Evolutionary conservation across 805 yeast genomes (phyloP).

Genomic region (Maudiozyma saulgeensis): DNA sequence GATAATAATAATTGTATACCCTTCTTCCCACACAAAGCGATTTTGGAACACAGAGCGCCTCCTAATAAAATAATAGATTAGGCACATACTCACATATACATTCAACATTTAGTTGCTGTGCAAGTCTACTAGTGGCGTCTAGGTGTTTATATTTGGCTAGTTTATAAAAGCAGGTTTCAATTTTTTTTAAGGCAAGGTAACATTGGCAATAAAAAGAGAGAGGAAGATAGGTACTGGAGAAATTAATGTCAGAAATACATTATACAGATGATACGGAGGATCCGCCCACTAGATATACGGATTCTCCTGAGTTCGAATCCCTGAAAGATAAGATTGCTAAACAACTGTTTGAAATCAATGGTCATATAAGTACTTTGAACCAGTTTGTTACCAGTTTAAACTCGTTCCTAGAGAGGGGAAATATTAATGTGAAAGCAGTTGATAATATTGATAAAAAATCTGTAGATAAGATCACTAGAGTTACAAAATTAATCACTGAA

Average conservation of each 20-base stretch:
- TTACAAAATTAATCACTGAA: slow-evolving; percentile 38
- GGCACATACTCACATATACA: no score
- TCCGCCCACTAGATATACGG: slow-evolving; percentile 21
- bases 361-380: slow-evolving; percentile 40
- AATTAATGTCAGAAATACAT: not conserved
- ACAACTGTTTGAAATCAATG: slow-evolving; percentile 43
- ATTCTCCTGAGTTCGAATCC: slow-evolving; percentile 46
- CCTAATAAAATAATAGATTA: no score
- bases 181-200: no score
- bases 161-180: no score
- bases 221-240: no score
- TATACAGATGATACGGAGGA: not conserved
- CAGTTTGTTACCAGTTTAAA: slow-evolving; percentile 35
- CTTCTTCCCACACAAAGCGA: no score
- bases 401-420: slow-evolving; percentile 11
- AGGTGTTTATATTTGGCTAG: no score
- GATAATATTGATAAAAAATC: slow-evolving; percentile 35
- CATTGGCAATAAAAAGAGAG: no score
- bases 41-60: no score
- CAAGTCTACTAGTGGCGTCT: no score
- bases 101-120: no score
- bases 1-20: no score
- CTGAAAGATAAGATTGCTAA: slow-evolving; percentile 37
- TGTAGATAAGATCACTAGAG: slow-evolving; percentile 39
- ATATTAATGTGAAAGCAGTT: slow-evolving; percentile 26